phyloP scores from a whole-genome alignment of 176 grass and related monocot species.

The Cocos nucifera region DNA sequence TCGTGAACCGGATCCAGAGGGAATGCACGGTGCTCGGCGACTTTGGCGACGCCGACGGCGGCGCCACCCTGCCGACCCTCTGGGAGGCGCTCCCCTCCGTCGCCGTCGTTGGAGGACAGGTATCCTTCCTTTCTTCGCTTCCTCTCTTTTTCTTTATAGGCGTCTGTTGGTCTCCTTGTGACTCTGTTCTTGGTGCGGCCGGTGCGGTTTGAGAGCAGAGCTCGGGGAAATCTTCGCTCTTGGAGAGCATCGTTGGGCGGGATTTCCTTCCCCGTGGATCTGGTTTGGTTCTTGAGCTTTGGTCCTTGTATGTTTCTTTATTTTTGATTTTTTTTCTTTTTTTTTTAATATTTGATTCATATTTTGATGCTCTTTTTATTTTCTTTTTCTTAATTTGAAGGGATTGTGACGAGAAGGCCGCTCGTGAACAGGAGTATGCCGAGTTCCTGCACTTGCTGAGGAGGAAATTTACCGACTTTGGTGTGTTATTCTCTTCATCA shows the following conservation, averaged over 20 bases:
- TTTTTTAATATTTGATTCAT: neutral
- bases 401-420: constrained; percentile 63
- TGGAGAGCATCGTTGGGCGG: constrained; percentile 61
- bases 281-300: constrained; percentile 19
- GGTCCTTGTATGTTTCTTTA: neutral
- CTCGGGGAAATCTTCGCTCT: constrained; percentile 65
- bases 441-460: constrained; percentile 62
- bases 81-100: constrained; percentile 72
- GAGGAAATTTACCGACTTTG: constrained; percentile 54
- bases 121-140: constrained; percentile 1
- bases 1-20: constrained; percentile 66
- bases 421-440: constrained; percentile 48
- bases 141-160: neutral
- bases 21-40: constrained; percentile 70
- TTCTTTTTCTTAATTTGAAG: constrained; percentile 23
- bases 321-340: neutral
- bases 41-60: constrained; percentile 24
- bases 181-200: neutral
- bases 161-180: neutral
- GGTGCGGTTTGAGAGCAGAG: constrained; percentile 29
- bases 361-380: neutral
- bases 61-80: constrained; percentile 40
- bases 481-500: constrained; percentile 17
- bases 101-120: constrained; percentile 74
- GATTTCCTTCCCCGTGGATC: constrained; percentile 79